Percentiles rank a stretch among this genome's conserved stretches.
Conservation (phyloP, 352 stramenopile species). For the Phytophthora pseudosyringae region DNA sequence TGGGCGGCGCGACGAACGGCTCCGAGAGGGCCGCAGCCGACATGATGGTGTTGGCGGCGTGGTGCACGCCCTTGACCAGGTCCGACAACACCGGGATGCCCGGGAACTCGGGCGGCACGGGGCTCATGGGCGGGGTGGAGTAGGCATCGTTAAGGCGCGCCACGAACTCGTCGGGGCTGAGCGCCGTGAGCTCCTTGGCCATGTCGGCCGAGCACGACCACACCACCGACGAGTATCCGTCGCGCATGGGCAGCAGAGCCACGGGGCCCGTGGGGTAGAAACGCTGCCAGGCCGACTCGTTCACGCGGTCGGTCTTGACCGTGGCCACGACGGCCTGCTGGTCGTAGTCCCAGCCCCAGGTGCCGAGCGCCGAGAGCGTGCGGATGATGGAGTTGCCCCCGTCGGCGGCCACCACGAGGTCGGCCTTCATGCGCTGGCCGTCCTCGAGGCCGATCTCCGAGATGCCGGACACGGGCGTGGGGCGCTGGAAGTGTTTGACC, state of each 20-base stretch:
- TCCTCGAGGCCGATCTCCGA: conserved; percentile 76
- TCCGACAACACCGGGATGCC: conserved; percentile 82
- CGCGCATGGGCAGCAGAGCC: conserved; percentile 89
- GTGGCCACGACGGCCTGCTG: conserved; percentile 92
- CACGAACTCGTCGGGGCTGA: conserved; percentile 81
- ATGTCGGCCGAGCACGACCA: conserved; percentile 89
- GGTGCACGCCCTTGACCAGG: conserved; percentile 76
- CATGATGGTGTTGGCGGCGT: conserved; percentile 80
- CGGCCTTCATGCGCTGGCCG: conserved; percentile 68
- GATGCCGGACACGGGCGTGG: conserved; percentile 47
- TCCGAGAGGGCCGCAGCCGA: conserved; percentile 74
- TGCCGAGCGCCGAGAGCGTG: conserved; percentile 83
- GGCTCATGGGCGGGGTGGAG: conserved; percentile 48
- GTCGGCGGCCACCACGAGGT: conserved; percentile 90
- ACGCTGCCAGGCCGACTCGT: conserved; percentile 90
- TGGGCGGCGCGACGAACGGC: conserved; percentile 78
- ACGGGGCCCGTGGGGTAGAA: conserved; percentile 92
- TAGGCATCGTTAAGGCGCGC: conserved; percentile 82
- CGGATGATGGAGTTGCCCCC: conserved; percentile 91
- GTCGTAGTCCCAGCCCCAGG: conserved; percentile 93
- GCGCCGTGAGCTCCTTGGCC: conserved; percentile 78
- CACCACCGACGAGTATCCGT: conserved; percentile 91
- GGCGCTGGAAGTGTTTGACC: conserved; percentile 83
- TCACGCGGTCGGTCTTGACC: conserved; percentile 84
- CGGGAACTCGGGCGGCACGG: conserved; percentile 71